phyloP scores from a whole-genome alignment of 208 protist genomes.

The Leishmania gerbilli region DNA sequence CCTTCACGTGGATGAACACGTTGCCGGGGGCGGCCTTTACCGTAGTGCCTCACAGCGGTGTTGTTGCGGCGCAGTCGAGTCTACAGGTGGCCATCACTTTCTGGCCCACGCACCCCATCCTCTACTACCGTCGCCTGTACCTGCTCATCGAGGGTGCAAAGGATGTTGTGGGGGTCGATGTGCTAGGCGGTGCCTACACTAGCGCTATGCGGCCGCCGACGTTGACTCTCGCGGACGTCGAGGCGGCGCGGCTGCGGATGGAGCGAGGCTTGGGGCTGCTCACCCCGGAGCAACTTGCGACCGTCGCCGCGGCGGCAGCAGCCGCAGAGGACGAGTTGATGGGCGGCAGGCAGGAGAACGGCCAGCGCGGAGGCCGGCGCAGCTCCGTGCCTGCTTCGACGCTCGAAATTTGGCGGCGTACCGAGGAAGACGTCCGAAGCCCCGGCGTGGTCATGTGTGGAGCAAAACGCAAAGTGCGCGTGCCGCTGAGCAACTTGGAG shows the following conservation, averaged over 20 bases:
- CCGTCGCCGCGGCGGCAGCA: conserved; percentile 34
- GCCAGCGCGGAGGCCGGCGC: background rate
- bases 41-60: conserved; percentile 49
- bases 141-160: conserved; percentile 60
- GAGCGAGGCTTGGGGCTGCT: conserved; percentile 56
- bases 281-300: conserved; percentile 66
- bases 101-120: conserved; percentile 66
- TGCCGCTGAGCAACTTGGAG: conserved; percentile 26
- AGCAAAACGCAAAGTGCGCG: conserved; percentile 12
- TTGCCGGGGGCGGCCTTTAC: conserved; percentile 68
- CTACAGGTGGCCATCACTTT: conserved; percentile 72
- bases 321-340: background rate
- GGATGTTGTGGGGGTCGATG: conserved; percentile 69
- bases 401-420: conserved; percentile 23
- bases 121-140: conserved; percentile 86
- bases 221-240: conserved; percentile 59
- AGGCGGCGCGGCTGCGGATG: conserved; percentile 55
- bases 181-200: conserved; percentile 87
- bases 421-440: conserved; percentile 28
- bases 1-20: conserved; percentile 28
- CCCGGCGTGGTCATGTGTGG: conserved; percentile 21
- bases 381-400: background rate
- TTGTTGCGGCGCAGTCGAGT: conserved; percentile 48
- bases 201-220: conserved; percentile 55
- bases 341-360: background rate